A percentile compares a stretch with the other conserved stretches of the same genome.
Conservation (phyloP, 495 filamentous ascomycete species). For the Lindgomyces ingoldianus region DNA sequence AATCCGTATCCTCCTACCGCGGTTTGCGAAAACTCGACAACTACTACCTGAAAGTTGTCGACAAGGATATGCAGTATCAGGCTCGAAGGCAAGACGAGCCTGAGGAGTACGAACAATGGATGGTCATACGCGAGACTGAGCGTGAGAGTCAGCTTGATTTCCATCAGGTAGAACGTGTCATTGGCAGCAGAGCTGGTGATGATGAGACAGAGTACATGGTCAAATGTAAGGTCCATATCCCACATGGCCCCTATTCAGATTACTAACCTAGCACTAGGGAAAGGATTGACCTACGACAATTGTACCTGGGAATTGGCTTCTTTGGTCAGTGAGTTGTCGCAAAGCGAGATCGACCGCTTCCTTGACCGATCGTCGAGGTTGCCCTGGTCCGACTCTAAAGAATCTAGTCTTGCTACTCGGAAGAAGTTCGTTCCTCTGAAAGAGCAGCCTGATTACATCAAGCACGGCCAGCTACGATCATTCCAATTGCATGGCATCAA, state of each 20-base stretch:
- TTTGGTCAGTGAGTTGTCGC: conserved; percentile 72
- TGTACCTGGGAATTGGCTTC: conserved; percentile 91
- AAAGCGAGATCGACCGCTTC: conserved; percentile 87
- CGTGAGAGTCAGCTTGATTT: conserved; percentile 81
- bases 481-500: conserved; percentile 95
- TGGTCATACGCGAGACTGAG: conserved; percentile 82
- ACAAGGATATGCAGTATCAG: conserved; percentile 11
- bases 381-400: conserved; percentile 71
- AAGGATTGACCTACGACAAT: conserved; percentile 80
- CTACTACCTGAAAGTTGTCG: conserved; percentile 74
- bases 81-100: conserved; percentile 54
- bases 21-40: conserved; percentile 89
- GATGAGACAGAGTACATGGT: conserved; percentile 81
- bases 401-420: conserved; percentile 74
- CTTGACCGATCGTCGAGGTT: conserved; percentile 74
- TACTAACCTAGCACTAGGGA: conserved; percentile 51
- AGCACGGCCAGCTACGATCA: conserved; percentile 80
- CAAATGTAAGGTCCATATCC: conserved; percentile 65
- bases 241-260: conserved; percentile 14
- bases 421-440: conserved; percentile 68
- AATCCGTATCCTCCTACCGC: conserved; percentile 64
- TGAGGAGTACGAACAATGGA: conserved; percentile 89
- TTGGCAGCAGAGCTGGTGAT: conserved; percentile 73
- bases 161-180: conserved; percentile 88
- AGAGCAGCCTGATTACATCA: conserved; percentile 80